Percentiles rank a stretch among this genome's conserved stretches.
Evolutionary conservation across 2,329 filamentous ascomycete genomes (phyloP).

Genomic region (Penicillium decumbens): DNA sequence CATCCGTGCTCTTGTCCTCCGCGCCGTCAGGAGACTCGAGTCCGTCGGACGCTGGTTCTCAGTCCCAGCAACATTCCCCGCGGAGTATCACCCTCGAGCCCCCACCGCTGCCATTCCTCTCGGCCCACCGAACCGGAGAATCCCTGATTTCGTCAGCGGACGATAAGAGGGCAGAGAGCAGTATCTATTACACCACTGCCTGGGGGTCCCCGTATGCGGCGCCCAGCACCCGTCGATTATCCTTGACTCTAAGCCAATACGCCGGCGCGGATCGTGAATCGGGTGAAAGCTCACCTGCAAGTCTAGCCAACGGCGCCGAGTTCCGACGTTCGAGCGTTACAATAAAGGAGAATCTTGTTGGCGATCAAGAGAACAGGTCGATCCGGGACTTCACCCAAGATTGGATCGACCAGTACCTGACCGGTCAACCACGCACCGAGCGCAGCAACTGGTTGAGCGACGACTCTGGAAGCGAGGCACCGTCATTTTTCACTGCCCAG

Average conservation of each 20-base stretch:
- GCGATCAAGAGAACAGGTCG: constrained; percentile 30
- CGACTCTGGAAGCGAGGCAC: constrained; percentile 67
- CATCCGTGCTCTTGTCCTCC: constrained; percentile 31
- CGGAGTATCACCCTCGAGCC: constrained; percentile 28
- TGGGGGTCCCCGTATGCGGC: constrained; percentile 90
- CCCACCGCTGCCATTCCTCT: constrained; percentile 30
- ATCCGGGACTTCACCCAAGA: constrained; percentile 66
- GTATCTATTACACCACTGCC: constrained; percentile 65
- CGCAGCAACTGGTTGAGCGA: constrained; percentile 80
- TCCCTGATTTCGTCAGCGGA: constrained; percentile 40
- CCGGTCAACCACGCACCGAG: constrained; percentile 64
- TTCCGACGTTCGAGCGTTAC: constrained; percentile 28
- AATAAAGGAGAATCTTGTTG: constrained; percentile 25
- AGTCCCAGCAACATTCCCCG: constrained; percentile 27
- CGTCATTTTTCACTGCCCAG: constrained; percentile 51
- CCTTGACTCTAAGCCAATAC: constrained; percentile 44
- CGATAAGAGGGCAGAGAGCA: constrained; percentile 45
- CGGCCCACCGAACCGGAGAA: constrained; percentile 32
- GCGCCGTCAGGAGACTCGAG: constrained; percentile 37
- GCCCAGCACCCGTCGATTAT: constrained; percentile 46
- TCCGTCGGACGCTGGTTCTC: constrained; percentile 34
- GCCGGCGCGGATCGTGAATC: constrained; percentile 39
- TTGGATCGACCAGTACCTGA: constrained; percentile 81
- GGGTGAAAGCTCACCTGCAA: constrained; percentile 33
- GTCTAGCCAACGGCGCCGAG: constrained; percentile 25